Conservation (phyloP, 2,329 filamentous ascomycete species). For the Exophiala phaeomuriformis region DNA sequence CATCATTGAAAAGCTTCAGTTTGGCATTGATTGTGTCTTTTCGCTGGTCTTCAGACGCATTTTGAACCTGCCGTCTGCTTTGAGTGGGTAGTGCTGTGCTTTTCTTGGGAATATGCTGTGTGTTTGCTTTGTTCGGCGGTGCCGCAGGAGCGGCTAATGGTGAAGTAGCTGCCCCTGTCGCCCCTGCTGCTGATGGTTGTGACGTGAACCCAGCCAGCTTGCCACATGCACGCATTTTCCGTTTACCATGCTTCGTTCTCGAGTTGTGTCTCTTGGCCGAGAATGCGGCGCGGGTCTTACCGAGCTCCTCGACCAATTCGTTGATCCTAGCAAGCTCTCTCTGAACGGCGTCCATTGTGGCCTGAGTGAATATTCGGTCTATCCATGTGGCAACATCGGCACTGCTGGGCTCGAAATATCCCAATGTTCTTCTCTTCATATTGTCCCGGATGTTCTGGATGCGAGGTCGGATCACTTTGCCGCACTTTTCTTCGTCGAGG, state of each 20-base stretch:
- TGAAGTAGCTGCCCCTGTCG: no score
- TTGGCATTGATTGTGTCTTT: constrained; percentile 2
- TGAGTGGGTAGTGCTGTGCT: background rate
- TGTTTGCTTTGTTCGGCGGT: no score
- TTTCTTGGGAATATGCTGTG: no score
- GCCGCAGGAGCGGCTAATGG: no score
- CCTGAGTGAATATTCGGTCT: constrained; percentile 1
- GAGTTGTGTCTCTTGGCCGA: constrained; percentile 1
- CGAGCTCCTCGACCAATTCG: constrained; percentile 2
- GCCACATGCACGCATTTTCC: background rate
- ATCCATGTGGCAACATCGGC: constrained; percentile 2
- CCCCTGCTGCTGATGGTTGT: no score
- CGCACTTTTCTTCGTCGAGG: constrained; percentile 10
- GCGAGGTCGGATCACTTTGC: constrained; percentile 11
- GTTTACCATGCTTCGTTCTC: background rate
- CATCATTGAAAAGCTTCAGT: constrained; percentile 9
- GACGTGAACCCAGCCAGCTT: constrained; percentile 10
- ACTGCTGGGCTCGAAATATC: background rate
- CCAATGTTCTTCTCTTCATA: constrained; percentile 11
- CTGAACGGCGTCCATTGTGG: constrained; percentile 4
- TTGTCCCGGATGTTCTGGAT: constrained; percentile 20
- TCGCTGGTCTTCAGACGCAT: constrained; percentile 3
- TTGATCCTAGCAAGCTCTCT: constrained; percentile 8
- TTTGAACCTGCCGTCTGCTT: constrained; percentile 9
- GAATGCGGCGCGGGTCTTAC: background rate